Evolutionary conservation across 352 stramenopile species (phyloP), one percentile per base, ranked within the genome.

Genomic region (Pythium sukuiense): DNA sequence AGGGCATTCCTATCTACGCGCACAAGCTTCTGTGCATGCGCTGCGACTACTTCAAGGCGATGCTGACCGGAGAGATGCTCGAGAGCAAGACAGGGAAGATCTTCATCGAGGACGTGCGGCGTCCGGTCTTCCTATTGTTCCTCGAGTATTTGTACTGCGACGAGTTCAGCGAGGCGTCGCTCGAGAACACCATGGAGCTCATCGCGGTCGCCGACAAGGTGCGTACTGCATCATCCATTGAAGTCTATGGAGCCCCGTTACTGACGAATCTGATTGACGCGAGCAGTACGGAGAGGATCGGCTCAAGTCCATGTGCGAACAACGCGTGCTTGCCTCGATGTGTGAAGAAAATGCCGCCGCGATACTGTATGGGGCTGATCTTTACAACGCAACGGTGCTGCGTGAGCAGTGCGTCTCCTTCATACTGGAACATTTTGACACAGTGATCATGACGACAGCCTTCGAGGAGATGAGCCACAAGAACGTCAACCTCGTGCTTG

Each of bases 381-480:
- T 98, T 56, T 93, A 99, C 77, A 98, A 97, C 29, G 96, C 96
- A 1, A 78, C 77, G n/a, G 85, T 95, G 24, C 78, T 99, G 33
- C 88, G 97, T 65, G 83, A 95, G 62, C 98, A 98, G 70, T 97
- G 94, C 65, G 89, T 99, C 61, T 91, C 93, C 32, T 99, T 98
- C 73, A 98, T 99, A 70, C 76, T 99, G 29, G 87, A 93, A 49
- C 97, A 99, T 82, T 99, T 99, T 76, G 97, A 99, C 79, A 83
- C 85, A 16, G 92, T 99, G n/a, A 98, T 92, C 24, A 99, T 99
- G 80, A 99, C 94, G 14, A 65, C 82, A 30, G 79, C 90, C 18
- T 99, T 99, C 80, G n/a, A n/a, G n/a, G 96, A 99, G 83, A 99
- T 99, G 97, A 96, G 96, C 20, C 78, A 96, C 61, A 97, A 81